Base-by-base conservation (phyloP, 768 basidiomycete species). In the Xerocomellus amylosporus region DNA sequence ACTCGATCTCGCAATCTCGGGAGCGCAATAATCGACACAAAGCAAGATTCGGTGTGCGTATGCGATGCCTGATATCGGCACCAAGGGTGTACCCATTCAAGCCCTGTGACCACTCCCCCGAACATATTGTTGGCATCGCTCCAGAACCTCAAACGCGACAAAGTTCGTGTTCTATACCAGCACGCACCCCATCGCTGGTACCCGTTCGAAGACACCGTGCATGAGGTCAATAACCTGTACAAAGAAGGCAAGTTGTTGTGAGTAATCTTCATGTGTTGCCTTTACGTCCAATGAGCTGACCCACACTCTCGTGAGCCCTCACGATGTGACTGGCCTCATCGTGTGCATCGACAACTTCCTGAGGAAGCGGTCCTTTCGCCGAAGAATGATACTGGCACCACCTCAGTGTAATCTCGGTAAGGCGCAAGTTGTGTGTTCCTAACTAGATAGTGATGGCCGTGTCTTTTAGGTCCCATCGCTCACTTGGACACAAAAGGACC, bases 161-260 rank as follows among this genome's bases (percentile, higher is more conserved):
- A 74, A 52, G 74, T 72, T 19, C 73, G 78, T 5, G 77, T 78
- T 17, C 75, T 81, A 67, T 86, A 85, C 56, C 70, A 86, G 30
- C 85, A 86, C 54, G 79, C 75, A 12, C 85, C 85, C 1, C 84
- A 87, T 62, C 74, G 80, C 24, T 76, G 72, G 14, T 78, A 82
- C 4, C 79, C 83, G 0, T 85, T 80, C 51, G 79, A 82, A 59
- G 74, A 80, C 8, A 86, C 84, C 0, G 58, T 81, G 24, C 77
- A 77, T 28, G 80, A 77, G 14, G 71, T 84, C 3, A 74, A 86
- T 43, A 77, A 79, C 43, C 68, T 85, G 13, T 75, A 85, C 62
- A 75, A 79, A 41, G 77, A 84, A 55, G 85, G 84, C 0, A 74
- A 77, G 43, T 85, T 84, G 79, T 81, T n/a, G n/a, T n/a, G 60